phyloP scores from a whole-genome alignment of 1,284 basidiomycete genomes.

The Tilletia indica region DNA sequence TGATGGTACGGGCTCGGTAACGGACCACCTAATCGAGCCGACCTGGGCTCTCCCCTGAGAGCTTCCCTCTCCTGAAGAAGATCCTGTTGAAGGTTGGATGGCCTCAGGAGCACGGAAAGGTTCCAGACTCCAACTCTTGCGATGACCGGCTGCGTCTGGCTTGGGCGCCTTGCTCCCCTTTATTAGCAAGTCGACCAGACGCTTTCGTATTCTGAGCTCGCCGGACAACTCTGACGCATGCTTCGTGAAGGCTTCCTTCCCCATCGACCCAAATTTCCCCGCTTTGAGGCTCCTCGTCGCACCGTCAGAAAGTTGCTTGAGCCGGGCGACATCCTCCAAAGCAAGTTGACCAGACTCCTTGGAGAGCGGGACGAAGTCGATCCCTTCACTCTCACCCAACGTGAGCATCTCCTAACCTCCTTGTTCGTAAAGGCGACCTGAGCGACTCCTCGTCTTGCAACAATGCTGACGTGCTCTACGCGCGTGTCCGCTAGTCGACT shows the following conservation, averaged over 20 bases:
- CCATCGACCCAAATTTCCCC: background rate
- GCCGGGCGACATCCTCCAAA: conserved; percentile 43
- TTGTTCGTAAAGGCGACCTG: conserved; percentile 92
- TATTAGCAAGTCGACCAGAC: conserved; percentile 65
- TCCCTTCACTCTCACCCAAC: conserved; percentile 63
- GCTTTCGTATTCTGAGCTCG: conserved; percentile 58
- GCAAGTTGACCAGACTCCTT: conserved; percentile 54
- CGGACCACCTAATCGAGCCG: conserved; percentile 37
- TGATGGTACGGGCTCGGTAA: conserved; percentile 26
- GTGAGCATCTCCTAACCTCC: conserved; percentile 88
- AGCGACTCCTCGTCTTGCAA: conserved; percentile 80
- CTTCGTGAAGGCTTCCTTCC: background rate
- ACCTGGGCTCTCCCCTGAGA: conserved; percentile 22
- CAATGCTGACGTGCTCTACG: conserved; percentile 76
- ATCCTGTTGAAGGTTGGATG: conserved; percentile 23
- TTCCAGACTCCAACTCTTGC: conserved; percentile 45
- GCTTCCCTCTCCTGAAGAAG: background rate
- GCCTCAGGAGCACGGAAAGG: conserved; percentile 44
- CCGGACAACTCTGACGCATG: conserved; percentile 14
- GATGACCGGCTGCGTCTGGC: background rate
- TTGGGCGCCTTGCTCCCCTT: conserved; percentile 66
- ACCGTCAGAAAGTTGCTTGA: conserved; percentile 34
- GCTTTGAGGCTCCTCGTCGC: conserved; percentile 30
- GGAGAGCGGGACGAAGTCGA: conserved; percentile 63
- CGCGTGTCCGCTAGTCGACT: conserved; percentile 66